These are phyloP conservation scores for Penicillium chermesinum DNA, from an alignment of 495 filamentous ascomycete species.

Conservation along the genomic window DNA sequence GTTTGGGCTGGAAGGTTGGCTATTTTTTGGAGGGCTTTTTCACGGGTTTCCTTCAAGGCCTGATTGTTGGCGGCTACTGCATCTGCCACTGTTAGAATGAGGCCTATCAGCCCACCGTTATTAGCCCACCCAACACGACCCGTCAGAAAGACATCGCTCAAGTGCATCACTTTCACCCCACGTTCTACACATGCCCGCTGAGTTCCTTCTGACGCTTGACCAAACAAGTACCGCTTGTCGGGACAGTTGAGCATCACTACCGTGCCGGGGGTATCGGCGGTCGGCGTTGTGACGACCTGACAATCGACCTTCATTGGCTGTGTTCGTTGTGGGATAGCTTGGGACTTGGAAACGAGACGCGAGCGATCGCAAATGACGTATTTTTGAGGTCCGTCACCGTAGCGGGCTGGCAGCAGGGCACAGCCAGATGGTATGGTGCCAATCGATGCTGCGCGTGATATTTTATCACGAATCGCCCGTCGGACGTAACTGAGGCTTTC, in stretches of 20 bases:
- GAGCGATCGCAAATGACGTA: slow-evolving; percentile 28
- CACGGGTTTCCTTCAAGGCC: slow-evolving; percentile 26
- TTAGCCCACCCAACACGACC: slow-evolving; percentile 70
- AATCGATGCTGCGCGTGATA: too few species aligned
- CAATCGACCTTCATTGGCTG: slow-evolving; percentile 62
- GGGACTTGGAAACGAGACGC: slow-evolving; percentile 4
- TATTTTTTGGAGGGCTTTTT: slow-evolving; percentile 19
- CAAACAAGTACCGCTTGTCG: slow-evolving; percentile 79
- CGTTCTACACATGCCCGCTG: slow-evolving; percentile 72
- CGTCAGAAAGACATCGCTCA: slow-evolving; percentile 74
- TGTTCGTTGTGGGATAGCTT: background rate
- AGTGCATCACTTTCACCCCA: slow-evolving; percentile 51
- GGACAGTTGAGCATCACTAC: slow-evolving; percentile 71
- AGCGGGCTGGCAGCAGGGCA: slow-evolving; percentile 9
- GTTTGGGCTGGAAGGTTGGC: slow-evolving; percentile 13
- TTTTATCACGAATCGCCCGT: too few species aligned
- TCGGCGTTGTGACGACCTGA: slow-evolving; percentile 75
- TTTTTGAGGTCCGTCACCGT: background rate
- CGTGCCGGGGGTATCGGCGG: slow-evolving; percentile 83
- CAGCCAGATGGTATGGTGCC: background rate
- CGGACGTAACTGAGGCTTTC: too few species aligned
- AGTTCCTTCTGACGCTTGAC: slow-evolving; percentile 74
- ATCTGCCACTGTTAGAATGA: slow-evolving; percentile 80
- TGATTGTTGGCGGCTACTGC: slow-evolving; percentile 27
- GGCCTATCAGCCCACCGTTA: slow-evolving; percentile 75